Evolutionary conservation across 345 rosid species (phyloP), one percentile per base, ranked within the genome.

Genomic region (Camelina neglecta): DNA sequence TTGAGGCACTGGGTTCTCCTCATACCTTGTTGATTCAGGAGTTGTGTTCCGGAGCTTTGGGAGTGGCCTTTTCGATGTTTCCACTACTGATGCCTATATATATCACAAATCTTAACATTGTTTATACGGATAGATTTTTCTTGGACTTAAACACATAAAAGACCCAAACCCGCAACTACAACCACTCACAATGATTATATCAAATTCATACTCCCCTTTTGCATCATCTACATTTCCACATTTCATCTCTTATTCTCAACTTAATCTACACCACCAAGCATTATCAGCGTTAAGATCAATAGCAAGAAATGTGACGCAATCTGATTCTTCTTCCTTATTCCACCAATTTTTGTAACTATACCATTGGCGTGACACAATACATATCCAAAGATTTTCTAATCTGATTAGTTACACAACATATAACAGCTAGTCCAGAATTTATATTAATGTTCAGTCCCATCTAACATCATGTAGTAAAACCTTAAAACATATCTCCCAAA

Each of bases 11-110:
- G 82, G 76, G 51, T 81, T 86, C 56, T 85, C 97, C 74, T 90
- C 97, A 7, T 80, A 81, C 63, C 90, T 83, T 73, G 83, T 73
- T 42, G 93, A 81, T 67, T 84, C 90, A 38, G 86, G 80, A 47
- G 62, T 85, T 42, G 94, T 86, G 69, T 87, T 88, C 56, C 98
- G 82, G 65, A 90, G 85, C 86, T 89, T 92, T 33, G 99, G 98
- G 83, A 95, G 74, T 11, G 97, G 90, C 72, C 96, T 85, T 44
- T 78, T 79, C 1, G 88, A 81, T 54, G 83, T 90, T 85, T 88
- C 96, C 64, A 83, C 84, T 18, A 92, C 74, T 10, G 74, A 59
- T 54, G 96, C 98, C 99, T 92, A 86, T 38, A 51, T 0, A 49
- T 62, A 66, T 26, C 60, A 23, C 44, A 74, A 44, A 24, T 11